phyloP scores from a whole-genome alignment of 768 basidiomycete genomes.

The Jaapia argillacea region DNA sequence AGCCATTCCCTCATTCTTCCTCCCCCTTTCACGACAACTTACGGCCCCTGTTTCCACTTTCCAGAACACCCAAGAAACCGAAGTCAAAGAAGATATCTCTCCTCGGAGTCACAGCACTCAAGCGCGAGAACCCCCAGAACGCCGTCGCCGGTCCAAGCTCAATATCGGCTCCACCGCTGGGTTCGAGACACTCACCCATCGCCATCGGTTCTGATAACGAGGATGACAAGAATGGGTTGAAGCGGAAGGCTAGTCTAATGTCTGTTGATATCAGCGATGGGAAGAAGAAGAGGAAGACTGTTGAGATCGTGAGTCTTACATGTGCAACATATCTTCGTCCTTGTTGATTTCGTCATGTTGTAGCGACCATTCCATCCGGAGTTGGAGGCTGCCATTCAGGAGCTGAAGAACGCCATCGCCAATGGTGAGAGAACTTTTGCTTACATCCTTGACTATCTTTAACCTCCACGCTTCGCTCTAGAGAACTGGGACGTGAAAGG shows the following conservation, averaged over 20 bases:
- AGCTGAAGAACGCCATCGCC: constrained; percentile 48
- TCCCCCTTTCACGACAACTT: constrained; percentile 3
- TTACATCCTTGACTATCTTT: neutral
- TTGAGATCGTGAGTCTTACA: constrained; percentile 43
- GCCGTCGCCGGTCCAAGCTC: constrained; percentile 9
- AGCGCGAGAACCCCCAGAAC: constrained; percentile 12
- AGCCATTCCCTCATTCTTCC: constrained; percentile 5
- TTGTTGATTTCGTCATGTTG: too few species aligned
- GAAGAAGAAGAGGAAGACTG: constrained; percentile 64
- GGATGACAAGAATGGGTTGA: constrained; percentile 14
- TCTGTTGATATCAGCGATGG: constrained; percentile 30
- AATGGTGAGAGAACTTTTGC: constrained; percentile 30
- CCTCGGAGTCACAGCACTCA: constrained; percentile 17
- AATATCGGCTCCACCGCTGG: constrained; percentile 19
- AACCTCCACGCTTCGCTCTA: constrained; percentile 16
- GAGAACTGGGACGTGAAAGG: constrained; percentile 76
- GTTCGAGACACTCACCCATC: constrained; percentile 44
- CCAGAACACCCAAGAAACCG: constrained; percentile 59
- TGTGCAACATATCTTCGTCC: neutral
- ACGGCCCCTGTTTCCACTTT: constrained; percentile 8
- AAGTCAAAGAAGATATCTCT: constrained; percentile 47
- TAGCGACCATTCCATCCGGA: constrained; percentile 65
- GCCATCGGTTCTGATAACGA: constrained; percentile 31
- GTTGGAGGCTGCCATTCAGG: constrained; percentile 49
- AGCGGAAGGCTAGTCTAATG: constrained; percentile 15